phyloP scores from a whole-genome alignment of 2,329 filamentous ascomycete genomes.

The Colletotrichum sp. region DNA sequence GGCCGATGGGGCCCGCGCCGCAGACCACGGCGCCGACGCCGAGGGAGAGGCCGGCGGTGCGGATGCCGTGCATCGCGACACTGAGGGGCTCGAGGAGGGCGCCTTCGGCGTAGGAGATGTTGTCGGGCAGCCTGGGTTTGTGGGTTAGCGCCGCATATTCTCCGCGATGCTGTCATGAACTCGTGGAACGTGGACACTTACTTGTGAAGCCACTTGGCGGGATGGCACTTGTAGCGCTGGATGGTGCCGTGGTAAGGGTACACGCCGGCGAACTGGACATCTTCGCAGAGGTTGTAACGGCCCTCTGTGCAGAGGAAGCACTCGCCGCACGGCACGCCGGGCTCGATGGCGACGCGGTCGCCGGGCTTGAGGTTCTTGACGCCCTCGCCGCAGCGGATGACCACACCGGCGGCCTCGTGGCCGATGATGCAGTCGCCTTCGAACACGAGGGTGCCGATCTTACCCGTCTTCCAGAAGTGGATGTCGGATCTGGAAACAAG shows the following conservation, averaged over 20 bases:
- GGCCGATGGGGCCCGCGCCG: conserved; percentile 68
- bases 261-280: conserved; percentile 65
- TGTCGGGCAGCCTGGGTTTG: conserved; percentile 53
- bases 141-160: not conserved
- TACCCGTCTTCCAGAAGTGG: conserved; percentile 71
- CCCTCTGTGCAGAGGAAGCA: conserved; percentile 66
- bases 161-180: not conserved
- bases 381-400: conserved; percentile 60
- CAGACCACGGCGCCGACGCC: conserved; percentile 62
- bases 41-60: conserved; percentile 55
- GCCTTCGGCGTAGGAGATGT: conserved; percentile 61
- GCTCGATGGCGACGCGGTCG: conserved; percentile 71
- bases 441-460: conserved; percentile 67
- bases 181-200: conserved; percentile 22
- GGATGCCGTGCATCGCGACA: conserved; percentile 67
- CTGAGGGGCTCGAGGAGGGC: conserved; percentile 69
- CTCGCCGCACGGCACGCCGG: conserved; percentile 65
- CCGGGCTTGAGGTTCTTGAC: conserved; percentile 60
- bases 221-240: conserved; percentile 66
- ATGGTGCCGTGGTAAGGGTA: conserved; percentile 66
- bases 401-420: conserved; percentile 67
- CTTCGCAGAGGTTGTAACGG: conserved; percentile 68
- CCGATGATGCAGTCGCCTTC: conserved; percentile 69
- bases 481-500: conserved; percentile 59
- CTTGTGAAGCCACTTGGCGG: conserved; percentile 64